Base-by-base conservation (phyloP, 1,284 basidiomycete species). In the Neonothopanus nambi region DNA sequence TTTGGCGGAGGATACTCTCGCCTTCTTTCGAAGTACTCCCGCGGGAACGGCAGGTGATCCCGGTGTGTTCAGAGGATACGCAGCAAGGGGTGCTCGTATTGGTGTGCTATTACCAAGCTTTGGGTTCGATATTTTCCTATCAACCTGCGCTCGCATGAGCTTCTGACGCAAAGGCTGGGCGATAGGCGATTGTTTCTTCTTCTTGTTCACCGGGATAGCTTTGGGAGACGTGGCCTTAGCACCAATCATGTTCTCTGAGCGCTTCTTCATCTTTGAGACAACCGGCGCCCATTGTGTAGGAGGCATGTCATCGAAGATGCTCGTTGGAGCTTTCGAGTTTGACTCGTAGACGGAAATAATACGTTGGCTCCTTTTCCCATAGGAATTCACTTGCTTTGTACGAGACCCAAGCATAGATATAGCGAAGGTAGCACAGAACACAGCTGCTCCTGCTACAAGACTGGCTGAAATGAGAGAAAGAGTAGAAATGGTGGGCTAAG, bases 351-450 rank as follows among this genome's bases (percentile, higher is more conserved):
- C 76, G 52, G 77, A 79, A 61, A 90, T 75, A 17, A 90, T 79
- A 38, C 87, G 81, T 50, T 79, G 79, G 21, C 76, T 75, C 51
- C 87, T 81, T 58, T 81, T 80, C 17, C 87, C 87, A 63, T 90
- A 90, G 15, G 85, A 70, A 50, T 77, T 79, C 54, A 90, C 80
- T 61, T 87, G 84, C 66, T 87, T 89, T 11, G 87, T 90, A 58
- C 76, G 75, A 52, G 79, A 59, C 41, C 79, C 73, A 8, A 82
- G 68, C 80, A 81, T 81, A 49, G 51, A 47, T 28, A 58, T 38
- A 41, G 54, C 23, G 18, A 26, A 30, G 18, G 30, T 13, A 18
- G 54, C 33, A 28, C 41, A 48, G 37, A 61, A 41, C 44, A 60
- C 28, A 38, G 48, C 15, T 7, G 26, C 44, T 20, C 50, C 52